Percentiles rank a stretch among this genome's conserved stretches.
Evolutionary conservation across 345 rosid genomes (phyloP).

Genomic region (Cochlearia excelsa): DNA sequence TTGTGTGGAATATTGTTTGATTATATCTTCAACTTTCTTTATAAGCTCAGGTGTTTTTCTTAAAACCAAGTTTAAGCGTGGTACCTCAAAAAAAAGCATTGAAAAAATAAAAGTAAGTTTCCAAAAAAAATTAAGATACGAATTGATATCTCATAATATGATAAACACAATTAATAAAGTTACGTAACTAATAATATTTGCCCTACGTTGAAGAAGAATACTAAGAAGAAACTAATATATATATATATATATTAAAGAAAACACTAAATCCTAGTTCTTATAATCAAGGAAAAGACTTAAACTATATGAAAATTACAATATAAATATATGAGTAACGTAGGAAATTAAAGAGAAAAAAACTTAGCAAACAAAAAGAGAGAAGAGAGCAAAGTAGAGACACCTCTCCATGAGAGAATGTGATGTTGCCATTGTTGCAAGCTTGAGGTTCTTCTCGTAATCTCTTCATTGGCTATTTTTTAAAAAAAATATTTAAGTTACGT

Average conservation of each 20-base stretch:
- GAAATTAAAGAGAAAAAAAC: neutral
- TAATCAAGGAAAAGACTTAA: too few species aligned
- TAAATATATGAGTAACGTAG: too few species aligned
- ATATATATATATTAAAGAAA: too few species aligned
- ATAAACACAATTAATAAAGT: neutral
- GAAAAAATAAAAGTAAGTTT: too few species aligned
- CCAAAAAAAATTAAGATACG: too few species aligned
- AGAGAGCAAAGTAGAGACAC: neutral
- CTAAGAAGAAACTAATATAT: too few species aligned
- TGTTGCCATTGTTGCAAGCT: neutral
- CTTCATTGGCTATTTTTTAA: neutral
- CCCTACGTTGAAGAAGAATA: too few species aligned
- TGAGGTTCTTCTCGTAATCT: neutral
- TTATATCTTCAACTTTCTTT: neutral
- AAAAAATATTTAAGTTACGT: too few species aligned
- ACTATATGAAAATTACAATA: neutral
- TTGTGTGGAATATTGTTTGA: neutral
- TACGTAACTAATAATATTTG: too few species aligned
- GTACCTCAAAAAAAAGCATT: neutral
- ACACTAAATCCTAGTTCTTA: too few species aligned
- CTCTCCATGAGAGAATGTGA: neutral
- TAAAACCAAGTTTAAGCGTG: neutral
- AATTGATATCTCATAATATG: too few species aligned
- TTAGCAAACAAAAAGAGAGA: neutral
- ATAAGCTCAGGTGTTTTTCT: neutral